Base-by-base conservation (phyloP, 192 early-diverging fungal species). In the Backusella parvicylindrica region DNA sequence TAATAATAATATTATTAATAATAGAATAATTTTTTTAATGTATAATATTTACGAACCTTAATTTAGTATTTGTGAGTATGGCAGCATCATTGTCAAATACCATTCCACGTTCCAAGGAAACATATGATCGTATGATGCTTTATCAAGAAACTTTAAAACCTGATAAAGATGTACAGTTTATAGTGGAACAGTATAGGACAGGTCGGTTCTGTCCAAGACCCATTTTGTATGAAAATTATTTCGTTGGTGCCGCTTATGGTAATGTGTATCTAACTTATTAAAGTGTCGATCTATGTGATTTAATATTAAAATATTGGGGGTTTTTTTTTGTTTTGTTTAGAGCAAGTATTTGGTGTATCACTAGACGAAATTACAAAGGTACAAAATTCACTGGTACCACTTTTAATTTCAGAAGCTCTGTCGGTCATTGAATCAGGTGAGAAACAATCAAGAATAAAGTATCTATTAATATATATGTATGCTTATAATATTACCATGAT, bases 101-200 rank as follows among this genome's bases (percentile, higher is more conserved):
- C 12, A 84, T 86, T 64, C 81, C 83, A 12, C 75, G 80, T 28
- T 79, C 84, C 2, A 83, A 91, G 73, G 85, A 87, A 15, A 89
- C 88, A 6, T 91, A 88, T 43, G 91, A 92, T 70, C 80, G 83
- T 32, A 64, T 89, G 28, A 73, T 89, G 64, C 73, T 88, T 38
- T 86, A 84, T 79, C 87, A 88, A 53, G 92, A 93, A 79, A 89
- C 91, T 23, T 78, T 93, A 15, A 86, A 89, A 79, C 92, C 92
- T 16, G 83, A 87, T 71, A 86, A 90, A 69, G 92, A 93, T 74
- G 88, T 93, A 18, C 91, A 91, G 72, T 92, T 86, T 81, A 86
- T 88, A 35, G 90, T 93, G 68, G 91, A 93, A 43, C 88, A 90
- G 72, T 91, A 93, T 75, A 86, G 92, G 26, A 93, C 92, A 13